These are phyloP conservation scores for Arthrobotrys entomopaga DNA, from an alignment of 2,329 filamentous ascomycete species.

Conservation along the genomic window DNA sequence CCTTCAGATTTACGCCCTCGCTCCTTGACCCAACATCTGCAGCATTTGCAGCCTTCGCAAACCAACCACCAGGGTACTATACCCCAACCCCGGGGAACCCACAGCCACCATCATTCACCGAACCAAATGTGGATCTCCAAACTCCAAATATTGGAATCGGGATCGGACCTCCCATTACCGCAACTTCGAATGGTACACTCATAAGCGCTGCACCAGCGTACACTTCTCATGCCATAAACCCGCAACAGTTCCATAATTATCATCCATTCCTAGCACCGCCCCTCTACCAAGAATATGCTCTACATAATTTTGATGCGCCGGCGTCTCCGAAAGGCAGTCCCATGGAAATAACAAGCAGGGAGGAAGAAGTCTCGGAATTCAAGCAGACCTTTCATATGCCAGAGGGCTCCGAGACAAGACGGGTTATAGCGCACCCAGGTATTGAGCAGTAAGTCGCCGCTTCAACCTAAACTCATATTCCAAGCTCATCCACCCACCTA, in stretches of 20 bases:
- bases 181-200: slow-evolving; percentile 59
- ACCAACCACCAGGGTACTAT: slow-evolving; percentile 84
- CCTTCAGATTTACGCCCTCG: slow-evolving; percentile 88
- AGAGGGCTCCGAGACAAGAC: slow-evolving; percentile 10
- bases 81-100: slow-evolving; percentile 85
- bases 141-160: slow-evolving; percentile 79
- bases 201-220: slow-evolving; percentile 62
- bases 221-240: slow-evolving; percentile 69
- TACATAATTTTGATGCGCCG: slow-evolving; percentile 56
- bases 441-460: slow-evolving; percentile 54
- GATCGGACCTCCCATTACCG: slow-evolving; percentile 81
- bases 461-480: neutral
- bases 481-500: neutral
- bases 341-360: slow-evolving; percentile 57
- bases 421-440: slow-evolving; percentile 44
- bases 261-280: slow-evolving; percentile 75
- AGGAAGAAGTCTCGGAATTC: slow-evolving; percentile 47
- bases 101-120: slow-evolving; percentile 67
- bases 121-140: slow-evolving; percentile 79
- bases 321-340: slow-evolving; percentile 58
- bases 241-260: slow-evolving; percentile 73
- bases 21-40: slow-evolving; percentile 86
- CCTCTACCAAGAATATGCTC: slow-evolving; percentile 64
- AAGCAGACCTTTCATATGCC: slow-evolving; percentile 28
- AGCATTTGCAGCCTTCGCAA: slow-evolving; percentile 80